Percentiles rank a stretch among this genome's conserved stretches.
Evolutionary conservation across 768 basidiomycete genomes (phyloP).

Genomic region (Candolleomyces eurysporus): DNA sequence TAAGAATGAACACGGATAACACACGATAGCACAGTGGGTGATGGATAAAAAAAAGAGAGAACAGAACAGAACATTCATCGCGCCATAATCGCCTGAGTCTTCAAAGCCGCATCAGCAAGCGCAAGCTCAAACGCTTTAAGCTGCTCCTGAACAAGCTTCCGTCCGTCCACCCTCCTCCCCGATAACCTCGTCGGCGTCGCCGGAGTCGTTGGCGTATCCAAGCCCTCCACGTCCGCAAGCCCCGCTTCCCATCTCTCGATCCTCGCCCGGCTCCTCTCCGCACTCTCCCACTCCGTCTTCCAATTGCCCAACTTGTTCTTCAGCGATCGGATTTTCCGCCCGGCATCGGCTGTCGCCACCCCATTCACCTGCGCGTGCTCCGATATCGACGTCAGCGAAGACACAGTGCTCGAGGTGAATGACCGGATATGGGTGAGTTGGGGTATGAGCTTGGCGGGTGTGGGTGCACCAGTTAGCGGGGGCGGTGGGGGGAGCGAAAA

Average conservation of each 20-base stretch:
- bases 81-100: slow-evolving; percentile 83
- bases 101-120: slow-evolving; percentile 66
- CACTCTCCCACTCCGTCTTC: slow-evolving; percentile 82
- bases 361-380: slow-evolving; percentile 89
- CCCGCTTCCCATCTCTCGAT: slow-evolving; percentile 84
- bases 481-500: slow-evolving; percentile 46
- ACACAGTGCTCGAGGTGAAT: slow-evolving; percentile 70
- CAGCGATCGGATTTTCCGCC: slow-evolving; percentile 80
- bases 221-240: slow-evolving; percentile 39
- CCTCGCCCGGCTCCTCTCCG: slow-evolving; percentile 70
- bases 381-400: slow-evolving; percentile 73
- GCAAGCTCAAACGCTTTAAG: slow-evolving; percentile 72
- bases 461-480: slow-evolving; percentile 46
- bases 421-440: slow-evolving; percentile 72
- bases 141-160: slow-evolving; percentile 75
- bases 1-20: no score
- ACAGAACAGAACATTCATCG: slow-evolving; percentile 35
- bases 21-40: not conserved
- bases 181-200: slow-evolving; percentile 27
- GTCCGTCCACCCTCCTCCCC: slow-evolving; percentile 59
- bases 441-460: slow-evolving; percentile 57
- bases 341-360: slow-evolving; percentile 81
- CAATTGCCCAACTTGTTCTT: slow-evolving; percentile 82
- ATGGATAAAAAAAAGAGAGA: not conserved
- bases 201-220: slow-evolving; percentile 20